Base-by-base conservation (phyloP, 345 rosid species). In the Syzygium jambos region DNA sequence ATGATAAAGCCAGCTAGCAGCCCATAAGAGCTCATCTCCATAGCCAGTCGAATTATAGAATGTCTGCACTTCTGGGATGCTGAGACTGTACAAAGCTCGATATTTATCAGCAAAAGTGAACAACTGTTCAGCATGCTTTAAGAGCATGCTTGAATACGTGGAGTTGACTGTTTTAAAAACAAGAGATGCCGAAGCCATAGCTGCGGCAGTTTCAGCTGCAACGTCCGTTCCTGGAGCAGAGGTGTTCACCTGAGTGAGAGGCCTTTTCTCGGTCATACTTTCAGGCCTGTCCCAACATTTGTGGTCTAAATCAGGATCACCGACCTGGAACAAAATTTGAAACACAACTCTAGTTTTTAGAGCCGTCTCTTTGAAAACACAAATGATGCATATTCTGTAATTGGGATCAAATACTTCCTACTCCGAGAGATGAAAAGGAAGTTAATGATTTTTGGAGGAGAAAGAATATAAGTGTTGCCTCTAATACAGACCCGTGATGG, bases 191-290 rank as follows among this genome's bases (percentile, higher is more conserved):
- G 99, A 92, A 77, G 99, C 99, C 96, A 98, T 91, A 49, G 99
- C 99, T 46, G 99, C 99, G 23, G 99, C 99, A 85, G 98, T 95
- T 90, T 98, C 99, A 30, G 99, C 99, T 78, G 99, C 99, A 92
- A 96, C 99, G 49, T 98, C 99, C 2, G 97, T 88, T 86, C 99
- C 99, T 3, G 98, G 98, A 90, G 85, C 86, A 19, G 98, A 90
- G 49, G 89, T 78, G 86, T 96, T 95, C 85, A 98, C 92, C 90
- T 93, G 94, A 53, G 90, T 90, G 19, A 95, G 93, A 7, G 99
- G 98, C 90, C 99, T 94, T 91, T 94, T 91, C 94, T 89, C 95
- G 1, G 89, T 92, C 99, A 98, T 98, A 2, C 78, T 86, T 90
- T 98, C 99, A 4, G 99, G 99, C 90, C 98, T 98, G 34, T 95